Percentiles rank a stretch among this genome's conserved stretches.
Evolutionary conservation across 805 yeast species (phyloP).

Genomic region (Suhomyces vadensis): DNA sequence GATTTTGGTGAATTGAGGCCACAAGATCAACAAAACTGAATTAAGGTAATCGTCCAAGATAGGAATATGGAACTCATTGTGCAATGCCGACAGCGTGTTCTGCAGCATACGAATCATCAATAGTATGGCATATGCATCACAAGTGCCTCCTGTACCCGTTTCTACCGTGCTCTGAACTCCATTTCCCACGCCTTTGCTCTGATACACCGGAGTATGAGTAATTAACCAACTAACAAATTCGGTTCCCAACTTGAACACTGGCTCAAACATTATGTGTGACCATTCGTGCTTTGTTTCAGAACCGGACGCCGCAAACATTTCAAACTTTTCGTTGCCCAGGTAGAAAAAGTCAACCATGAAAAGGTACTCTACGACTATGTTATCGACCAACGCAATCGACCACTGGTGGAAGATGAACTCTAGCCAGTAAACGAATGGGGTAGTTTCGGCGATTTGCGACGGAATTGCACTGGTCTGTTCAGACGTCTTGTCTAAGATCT

Average conservation of each 20-base stretch:
- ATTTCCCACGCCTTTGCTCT: conserved; percentile 6
- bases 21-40: conserved; percentile 62
- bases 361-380: conserved; percentile 71
- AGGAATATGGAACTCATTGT: conserved; percentile 65
- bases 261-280: conserved; percentile 39
- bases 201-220: conserved; percentile 37
- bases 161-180: conserved; percentile 10
- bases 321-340: conserved; percentile 41
- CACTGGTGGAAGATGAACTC: conserved; percentile 76
- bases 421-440: conserved; percentile 62
- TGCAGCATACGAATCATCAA: conserved; percentile 73
- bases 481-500: conserved; percentile 45
- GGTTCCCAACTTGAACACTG: conserved; percentile 43
- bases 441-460: conserved; percentile 82
- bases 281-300: conserved; percentile 25
- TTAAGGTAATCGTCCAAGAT: conserved; percentile 70
- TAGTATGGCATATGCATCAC: conserved; percentile 77
- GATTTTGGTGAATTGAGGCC: conserved; percentile 84
- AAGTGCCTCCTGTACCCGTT: conserved; percentile 37
- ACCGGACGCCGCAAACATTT: conserved; percentile 14
- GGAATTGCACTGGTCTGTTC: conserved; percentile 67
- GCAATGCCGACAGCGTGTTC: conserved; percentile 61
- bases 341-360: conserved; percentile 73
- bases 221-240: conserved; percentile 49
- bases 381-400: conserved; percentile 72